These are phyloP conservation scores for Podospora anserina DNA, from an alignment of 495 filamentous ascomycete genomes.

Conservation along the genomic window DNA sequence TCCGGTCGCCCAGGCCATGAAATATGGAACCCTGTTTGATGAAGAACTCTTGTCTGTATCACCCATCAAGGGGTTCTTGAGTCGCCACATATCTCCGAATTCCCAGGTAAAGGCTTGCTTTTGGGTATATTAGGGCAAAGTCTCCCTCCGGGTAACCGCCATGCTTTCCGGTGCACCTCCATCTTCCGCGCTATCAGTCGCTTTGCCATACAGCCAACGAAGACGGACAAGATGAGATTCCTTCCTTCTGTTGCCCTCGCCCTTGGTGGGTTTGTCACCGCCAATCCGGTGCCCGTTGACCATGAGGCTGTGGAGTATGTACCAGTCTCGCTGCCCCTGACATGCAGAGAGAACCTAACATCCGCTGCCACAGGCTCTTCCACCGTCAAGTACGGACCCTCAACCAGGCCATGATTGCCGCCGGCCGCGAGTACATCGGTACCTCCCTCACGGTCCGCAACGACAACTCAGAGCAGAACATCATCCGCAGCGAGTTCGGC, in stretches of 20 bases:
- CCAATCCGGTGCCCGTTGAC: not conserved
- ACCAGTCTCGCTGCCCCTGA: not conserved
- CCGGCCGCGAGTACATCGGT: slow-evolving; percentile 58
- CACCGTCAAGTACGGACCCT: not conserved
- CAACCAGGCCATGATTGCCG: slow-evolving; percentile 10
- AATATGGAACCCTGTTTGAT: not conserved
- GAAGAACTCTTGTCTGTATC: not conserved
- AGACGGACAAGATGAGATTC: not conserved
- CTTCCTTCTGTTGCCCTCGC: not conserved
- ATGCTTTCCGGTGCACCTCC: too few species aligned
- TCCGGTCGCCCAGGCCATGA: not conserved
- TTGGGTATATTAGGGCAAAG: not conserved
- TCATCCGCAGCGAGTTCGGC: slow-evolving; percentile 54
- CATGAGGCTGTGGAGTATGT: not conserved
- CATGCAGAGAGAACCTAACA: not conserved
- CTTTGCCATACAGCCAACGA: too few species aligned
- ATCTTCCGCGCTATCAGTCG: too few species aligned
- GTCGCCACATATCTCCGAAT: too few species aligned
- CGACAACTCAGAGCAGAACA: slow-evolving; percentile 46
- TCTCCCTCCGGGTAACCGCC: too few species aligned
- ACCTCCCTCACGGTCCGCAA: slow-evolving; percentile 55
- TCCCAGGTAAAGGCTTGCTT: too few species aligned
- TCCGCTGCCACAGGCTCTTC: not conserved
- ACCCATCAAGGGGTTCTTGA: not conserved
- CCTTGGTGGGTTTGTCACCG: not conserved